phyloP scores from a whole-genome alignment of 495 filamentous ascomycete species.

The Aspergillus homomorphus region DNA sequence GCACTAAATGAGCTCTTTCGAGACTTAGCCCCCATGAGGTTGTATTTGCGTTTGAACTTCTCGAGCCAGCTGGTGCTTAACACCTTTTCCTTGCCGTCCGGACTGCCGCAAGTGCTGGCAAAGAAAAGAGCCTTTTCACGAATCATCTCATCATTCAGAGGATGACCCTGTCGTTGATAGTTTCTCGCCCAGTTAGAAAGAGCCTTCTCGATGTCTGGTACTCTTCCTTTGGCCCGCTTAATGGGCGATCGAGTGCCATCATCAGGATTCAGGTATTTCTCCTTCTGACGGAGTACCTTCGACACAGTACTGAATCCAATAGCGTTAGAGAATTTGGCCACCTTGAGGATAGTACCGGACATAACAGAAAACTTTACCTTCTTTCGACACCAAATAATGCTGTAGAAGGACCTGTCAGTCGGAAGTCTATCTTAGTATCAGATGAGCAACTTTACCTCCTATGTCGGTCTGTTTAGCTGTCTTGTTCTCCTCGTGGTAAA shows the following conservation, averaged over 20 bases:
- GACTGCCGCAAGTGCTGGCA: constrained; percentile 68
- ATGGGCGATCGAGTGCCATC: constrained; percentile 85
- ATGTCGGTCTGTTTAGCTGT: constrained; percentile 98
- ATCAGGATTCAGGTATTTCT: constrained; percentile 89
- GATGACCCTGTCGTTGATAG: constrained; percentile 69
- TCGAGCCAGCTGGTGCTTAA: constrained; percentile 82
- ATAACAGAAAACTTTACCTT: constrained; percentile 61
- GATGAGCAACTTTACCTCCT: constrained; percentile 61
- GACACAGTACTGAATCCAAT: constrained; percentile 79
- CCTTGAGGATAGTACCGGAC: background rate
- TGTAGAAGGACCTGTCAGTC: constrained; percentile 34
- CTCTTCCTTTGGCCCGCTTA: constrained; percentile 85
- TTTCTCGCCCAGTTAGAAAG: constrained; percentile 85
- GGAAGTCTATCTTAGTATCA: constrained; percentile 12
- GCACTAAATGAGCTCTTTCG: constrained; percentile 66
- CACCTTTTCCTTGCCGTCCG: constrained; percentile 73
- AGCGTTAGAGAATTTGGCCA: constrained; percentile 21
- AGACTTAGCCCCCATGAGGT: constrained; percentile 62
- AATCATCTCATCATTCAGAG: constrained; percentile 78
- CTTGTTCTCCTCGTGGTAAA: constrained; percentile 92
- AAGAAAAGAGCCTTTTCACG: constrained; percentile 86
- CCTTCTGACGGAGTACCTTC: constrained; percentile 93
- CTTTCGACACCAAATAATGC: constrained; percentile 95
- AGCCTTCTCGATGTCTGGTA: constrained; percentile 94
- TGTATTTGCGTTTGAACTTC: constrained; percentile 95